Evolutionary conservation across 2,329 filamentous ascomycete genomes (phyloP).

Genomic region (Pezicula radicicola): DNA sequence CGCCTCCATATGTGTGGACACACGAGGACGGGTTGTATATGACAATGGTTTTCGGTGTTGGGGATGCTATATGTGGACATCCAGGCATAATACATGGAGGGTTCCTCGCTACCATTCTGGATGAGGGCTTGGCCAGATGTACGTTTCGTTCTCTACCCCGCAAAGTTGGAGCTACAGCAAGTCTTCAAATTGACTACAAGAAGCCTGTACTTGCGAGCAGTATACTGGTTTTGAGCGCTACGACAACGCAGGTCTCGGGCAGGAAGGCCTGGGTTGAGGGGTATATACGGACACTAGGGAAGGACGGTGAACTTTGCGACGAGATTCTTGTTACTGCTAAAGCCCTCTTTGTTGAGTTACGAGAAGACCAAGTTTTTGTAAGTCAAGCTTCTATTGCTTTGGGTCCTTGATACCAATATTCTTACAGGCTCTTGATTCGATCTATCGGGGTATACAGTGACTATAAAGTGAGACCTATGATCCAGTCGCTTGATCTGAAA

Average conservation of each 20-base stretch:
- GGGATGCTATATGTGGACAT: slow-evolving; percentile 77
- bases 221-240: slow-evolving; percentile 72
- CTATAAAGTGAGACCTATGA: no score
- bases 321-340: no score
- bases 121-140: slow-evolving; percentile 81
- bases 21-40: slow-evolving; percentile 65
- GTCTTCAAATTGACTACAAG: slow-evolving; percentile 75
- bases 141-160: slow-evolving; percentile 83
- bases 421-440: no score
- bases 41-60: slow-evolving; percentile 71
- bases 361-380: no score
- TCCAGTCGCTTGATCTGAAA: no score
- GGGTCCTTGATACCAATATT: no score
- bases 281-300: slow-evolving; percentile 63
- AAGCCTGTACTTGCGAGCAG: slow-evolving; percentile 70
- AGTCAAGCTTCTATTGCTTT: no score
- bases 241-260: slow-evolving; percentile 79
- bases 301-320: no score
- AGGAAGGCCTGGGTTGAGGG: slow-evolving; percentile 91
- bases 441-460: no score
- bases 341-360: no score
- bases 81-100: slow-evolving; percentile 87
- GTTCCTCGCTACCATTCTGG: slow-evolving; percentile 79
- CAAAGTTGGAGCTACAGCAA: slow-evolving; percentile 79
- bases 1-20: slow-evolving; percentile 74